Evolutionary conservation across 352 stramenopile genomes (phyloP), one percentile per base, ranked within the genome.

Genomic region (Globisporangium cederbergense): DNA sequence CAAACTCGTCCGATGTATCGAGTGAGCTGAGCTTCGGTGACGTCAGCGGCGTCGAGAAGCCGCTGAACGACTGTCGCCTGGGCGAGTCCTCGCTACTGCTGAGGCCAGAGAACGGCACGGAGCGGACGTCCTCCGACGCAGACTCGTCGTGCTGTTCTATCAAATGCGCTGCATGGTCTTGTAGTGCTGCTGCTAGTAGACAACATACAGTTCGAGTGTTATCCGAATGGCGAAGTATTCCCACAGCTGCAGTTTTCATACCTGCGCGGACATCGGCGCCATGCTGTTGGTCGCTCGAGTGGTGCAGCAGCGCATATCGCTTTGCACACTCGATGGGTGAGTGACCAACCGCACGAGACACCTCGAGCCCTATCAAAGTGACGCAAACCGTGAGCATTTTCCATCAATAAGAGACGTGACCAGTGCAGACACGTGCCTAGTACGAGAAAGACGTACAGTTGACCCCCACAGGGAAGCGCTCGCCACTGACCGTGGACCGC

Each of bases 301-400:
- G 59, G 45, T 91, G 79, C 49, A 93, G 63, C 55, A 88, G 74
- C 25, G 86, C 86, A 50, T 90, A 95, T 20, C 86, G 82, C 72
- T 91, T 92, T 14, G 90, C 83, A 50, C 86, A 95, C 60, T 95
- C 86, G 25, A 93, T 74, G 1, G 86, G 86, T 20, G 82, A 87
- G 28, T 77, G 77, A 22, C 73, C 68, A 25, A 92, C 74, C 13
- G 71, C 70, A 22, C 74, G 67, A 25, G 82, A 86, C 30, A 95
- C 80, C 28, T 91, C 86, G 45, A 93, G 56, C 84, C 84, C 84
- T 91, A 53, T 52, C 13, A 10, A 3, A 62, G 20, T n/a, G n/a
- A 16, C 7, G 13, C 2, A 42, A 16, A 57, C 7, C 8, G 22
- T 25, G 16, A 40, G 28, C 51, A 22, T 57, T 40, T 0, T 28